Evolutionary conservation across 2,329 filamentous ascomycete genomes (phyloP), one percentile per base, ranked within the genome.

Genomic region (Polytolypa hystricis): DNA sequence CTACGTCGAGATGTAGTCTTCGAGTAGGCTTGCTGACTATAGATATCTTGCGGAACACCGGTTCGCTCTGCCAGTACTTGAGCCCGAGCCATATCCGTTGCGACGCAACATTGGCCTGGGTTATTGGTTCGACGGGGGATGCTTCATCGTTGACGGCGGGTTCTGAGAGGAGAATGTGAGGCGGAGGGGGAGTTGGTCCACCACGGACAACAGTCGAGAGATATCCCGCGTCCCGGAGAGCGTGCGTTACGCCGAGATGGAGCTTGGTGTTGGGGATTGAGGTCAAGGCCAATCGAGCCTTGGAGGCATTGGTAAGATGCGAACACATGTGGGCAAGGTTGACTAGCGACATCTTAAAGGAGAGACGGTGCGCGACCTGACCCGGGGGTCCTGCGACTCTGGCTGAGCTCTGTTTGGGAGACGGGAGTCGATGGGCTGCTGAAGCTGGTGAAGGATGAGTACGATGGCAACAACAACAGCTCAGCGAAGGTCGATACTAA

Each of bases 271-370:
- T 79, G 30, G 80, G 77, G 44, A 94, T 73, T 5, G 84, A 93
- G 20, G 87, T 94, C 34, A 93, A 69, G 47, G 81, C 83, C 0
- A 95, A 76, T 1, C 81, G 78, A n/a, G 83, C 84, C 52, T 78
- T 78, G 39, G 81, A 81, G 47, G 83, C 84, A 68, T 95, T 95
- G 60, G 91, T 84, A 39, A 95, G 71, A 66, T 94, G 86, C 47
- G 85, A 86, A 71, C 84, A 93, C 64, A 87, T 77, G 67, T 89
- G 69, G 51, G 77, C 72, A 46, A 93, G 73, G 61, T 80, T 76
- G 55, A 74, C 68, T 62, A 94, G 73, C 51, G 79, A 83, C 79
- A 84, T 83, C 32, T 39, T 46, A 23, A 23, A 14, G 20, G 26
- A 47, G 31, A 39, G 38, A 14, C 30, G 38, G 35, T 44, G 49